These are phyloP conservation scores for Miscanthus lutarioriparius DNA, from an alignment of 176 grass and related monocot species.

Conservation along the genomic window DNA sequence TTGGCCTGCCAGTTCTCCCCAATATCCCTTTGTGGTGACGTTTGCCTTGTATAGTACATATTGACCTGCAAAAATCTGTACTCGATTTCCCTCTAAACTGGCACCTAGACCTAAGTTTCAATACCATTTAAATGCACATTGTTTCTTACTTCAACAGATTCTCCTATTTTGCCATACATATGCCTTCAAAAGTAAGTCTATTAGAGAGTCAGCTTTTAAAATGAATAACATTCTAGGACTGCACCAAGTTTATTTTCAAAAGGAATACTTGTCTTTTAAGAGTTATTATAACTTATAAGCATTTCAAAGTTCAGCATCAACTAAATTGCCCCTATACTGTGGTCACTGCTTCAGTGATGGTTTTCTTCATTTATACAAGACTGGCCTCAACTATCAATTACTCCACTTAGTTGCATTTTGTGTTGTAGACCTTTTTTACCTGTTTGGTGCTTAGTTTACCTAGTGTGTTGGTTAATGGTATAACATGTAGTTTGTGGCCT, in stretches of 20 bases:
- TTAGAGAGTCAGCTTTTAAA: background rate
- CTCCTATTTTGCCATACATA: background rate
- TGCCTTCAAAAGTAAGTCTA: background rate
- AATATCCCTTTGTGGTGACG: background rate
- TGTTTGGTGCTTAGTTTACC: background rate
- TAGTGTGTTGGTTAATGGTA: background rate
- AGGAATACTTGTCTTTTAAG: background rate
- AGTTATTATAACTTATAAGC: background rate
- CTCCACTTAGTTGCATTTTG: background rate
- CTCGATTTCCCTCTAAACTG: no score
- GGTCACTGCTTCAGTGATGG: background rate
- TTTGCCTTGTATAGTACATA: no score
- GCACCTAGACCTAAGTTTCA: background rate
- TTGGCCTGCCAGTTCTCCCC: background rate
- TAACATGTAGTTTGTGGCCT: background rate
- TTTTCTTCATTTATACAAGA: background rate
- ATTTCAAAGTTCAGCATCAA: background rate
- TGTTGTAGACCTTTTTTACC: background rate
- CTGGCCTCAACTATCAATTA: background rate
- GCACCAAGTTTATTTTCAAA: background rate
- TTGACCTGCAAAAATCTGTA: no score
- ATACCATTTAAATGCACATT: background rate
- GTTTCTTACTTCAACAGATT: background rate
- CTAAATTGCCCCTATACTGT: background rate
- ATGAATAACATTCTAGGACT: background rate